Conservation (phyloP, 345 rosid species). For the Excoecaria agallocha region DNA sequence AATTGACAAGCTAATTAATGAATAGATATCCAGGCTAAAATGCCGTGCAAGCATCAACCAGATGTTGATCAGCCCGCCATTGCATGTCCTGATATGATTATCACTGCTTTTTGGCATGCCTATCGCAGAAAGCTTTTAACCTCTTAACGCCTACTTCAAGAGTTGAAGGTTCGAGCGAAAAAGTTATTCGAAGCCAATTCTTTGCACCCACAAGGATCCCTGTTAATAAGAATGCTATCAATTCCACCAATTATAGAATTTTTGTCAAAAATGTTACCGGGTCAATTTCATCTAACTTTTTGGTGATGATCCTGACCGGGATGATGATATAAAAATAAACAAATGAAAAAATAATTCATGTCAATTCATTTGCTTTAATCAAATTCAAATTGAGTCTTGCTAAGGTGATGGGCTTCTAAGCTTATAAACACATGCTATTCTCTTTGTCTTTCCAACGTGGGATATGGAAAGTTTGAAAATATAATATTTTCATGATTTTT, state of each 20-base stretch:
- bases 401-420: too few species aligned
- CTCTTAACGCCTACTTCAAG: slow-evolving; percentile 30
- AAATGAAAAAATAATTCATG: too few species aligned
- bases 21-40: not conserved
- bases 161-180: slow-evolving; percentile 23
- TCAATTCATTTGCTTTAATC: too few species aligned
- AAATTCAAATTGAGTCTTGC: too few species aligned
- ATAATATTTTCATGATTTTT: too few species aligned
- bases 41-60: not conserved
- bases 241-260: not conserved
- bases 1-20: not conserved
- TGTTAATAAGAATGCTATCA: slow-evolving; percentile 4
- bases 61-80: not conserved
- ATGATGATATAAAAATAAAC: too few species aligned
- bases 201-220: slow-evolving; percentile 24
- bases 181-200: slow-evolving; percentile 34
- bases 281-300: too few species aligned
- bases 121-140: slow-evolving; percentile 28
- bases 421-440: too few species aligned
- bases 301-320: too few species aligned
- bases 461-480: too few species aligned
- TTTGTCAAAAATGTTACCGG: slow-evolving; percentile 40
- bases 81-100: not conserved
- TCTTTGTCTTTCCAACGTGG: too few species aligned
- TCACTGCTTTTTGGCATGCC: slow-evolving; percentile 29